phyloP scores from a whole-genome alignment of 192 early-diverging fungal species.

The Oehlia diaphana region DNA sequence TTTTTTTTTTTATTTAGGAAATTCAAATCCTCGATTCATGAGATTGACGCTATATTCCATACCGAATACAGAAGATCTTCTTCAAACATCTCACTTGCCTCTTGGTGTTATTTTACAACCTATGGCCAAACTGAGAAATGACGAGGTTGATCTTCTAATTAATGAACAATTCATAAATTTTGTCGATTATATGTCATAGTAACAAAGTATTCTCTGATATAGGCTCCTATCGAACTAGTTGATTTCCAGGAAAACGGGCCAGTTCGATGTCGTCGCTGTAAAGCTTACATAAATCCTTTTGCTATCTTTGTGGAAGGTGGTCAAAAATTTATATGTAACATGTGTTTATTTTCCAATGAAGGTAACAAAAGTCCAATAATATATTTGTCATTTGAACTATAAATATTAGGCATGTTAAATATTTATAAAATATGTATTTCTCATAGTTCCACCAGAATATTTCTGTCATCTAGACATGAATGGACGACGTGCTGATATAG shows the following conservation, averaged over 20 bases:
- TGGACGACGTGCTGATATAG: constrained; percentile 81
- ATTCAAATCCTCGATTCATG: constrained; percentile 87
- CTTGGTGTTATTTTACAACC: constrained; percentile 90
- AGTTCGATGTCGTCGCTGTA: constrained; percentile 87
- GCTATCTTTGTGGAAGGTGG: constrained; percentile 89
- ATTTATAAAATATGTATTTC: not conserved
- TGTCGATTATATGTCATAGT: not conserved
- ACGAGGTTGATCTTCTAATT: constrained; percentile 55
- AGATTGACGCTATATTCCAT: constrained; percentile 87
- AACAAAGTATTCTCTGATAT: not conserved
- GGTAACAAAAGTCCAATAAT: constrained; percentile 35
- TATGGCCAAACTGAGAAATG: constrained; percentile 75
- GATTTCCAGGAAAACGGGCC: constrained; percentile 88
- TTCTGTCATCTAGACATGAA: constrained; percentile 95
- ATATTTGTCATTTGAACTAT: not conserved
- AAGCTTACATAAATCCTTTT: constrained; percentile 92
- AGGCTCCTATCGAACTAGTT: constrained; percentile 72
- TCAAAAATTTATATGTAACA: constrained; percentile 89
- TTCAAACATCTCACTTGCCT: constrained; percentile 77
- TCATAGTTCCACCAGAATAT: constrained; percentile 77
- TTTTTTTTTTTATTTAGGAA: constrained; percentile 45
- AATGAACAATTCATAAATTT: constrained; percentile 20
- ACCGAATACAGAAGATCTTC: constrained; percentile 79
- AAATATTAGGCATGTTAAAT: not conserved
- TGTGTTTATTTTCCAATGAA: constrained; percentile 88